Evolutionary conservation across 768 basidiomycete species (phyloP).

Genomic region (Tulasnella sp.): DNA sequence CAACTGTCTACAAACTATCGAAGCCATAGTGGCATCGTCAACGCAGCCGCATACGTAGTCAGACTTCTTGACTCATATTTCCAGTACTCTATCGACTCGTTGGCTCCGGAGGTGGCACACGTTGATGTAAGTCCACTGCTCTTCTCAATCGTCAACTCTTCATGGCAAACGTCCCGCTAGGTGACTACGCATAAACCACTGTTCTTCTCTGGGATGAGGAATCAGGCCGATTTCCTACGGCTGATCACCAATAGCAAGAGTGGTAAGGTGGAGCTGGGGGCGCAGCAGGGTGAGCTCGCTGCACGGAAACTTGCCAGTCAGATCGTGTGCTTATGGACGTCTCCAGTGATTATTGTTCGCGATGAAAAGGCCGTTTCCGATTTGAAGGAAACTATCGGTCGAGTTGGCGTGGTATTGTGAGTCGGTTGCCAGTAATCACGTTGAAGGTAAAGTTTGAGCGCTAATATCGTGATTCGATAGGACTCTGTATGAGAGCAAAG

Average conservation of each 20-base stretch:
- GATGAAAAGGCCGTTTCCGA: slow-evolving; percentile 39
- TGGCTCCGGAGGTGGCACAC: slow-evolving; percentile 44
- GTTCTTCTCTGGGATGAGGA: background rate
- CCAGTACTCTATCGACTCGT: slow-evolving; percentile 50
- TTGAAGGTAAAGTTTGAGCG: slow-evolving; percentile 13
- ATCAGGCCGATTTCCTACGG: background rate
- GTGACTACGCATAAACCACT: background rate
- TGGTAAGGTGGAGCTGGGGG: slow-evolving; percentile 5
- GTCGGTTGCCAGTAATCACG: background rate
- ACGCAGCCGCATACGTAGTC: slow-evolving; percentile 54
- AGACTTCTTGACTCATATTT: slow-evolving; percentile 49
- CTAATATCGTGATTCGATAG: slow-evolving; percentile 8
- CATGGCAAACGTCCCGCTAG: background rate
- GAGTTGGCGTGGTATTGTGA: slow-evolving; percentile 35
- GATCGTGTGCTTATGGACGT: slow-evolving; percentile 44
- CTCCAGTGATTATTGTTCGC: slow-evolving; percentile 58
- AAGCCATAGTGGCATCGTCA: slow-evolving; percentile 60
- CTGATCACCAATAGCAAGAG: background rate
- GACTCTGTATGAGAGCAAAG: slow-evolving; percentile 54
- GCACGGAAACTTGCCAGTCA: background rate
- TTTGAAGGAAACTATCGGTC: slow-evolving; percentile 41
- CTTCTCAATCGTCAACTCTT: background rate
- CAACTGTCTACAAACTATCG: slow-evolving; percentile 56
- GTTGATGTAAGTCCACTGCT: background rate
- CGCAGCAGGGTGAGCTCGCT: slow-evolving; percentile 3